Percentiles rank a stretch among this genome's conserved stretches.
phyloP scores from a whole-genome alignment of 352 stramenopile species.

The Phytophthora palmivora region DNA sequence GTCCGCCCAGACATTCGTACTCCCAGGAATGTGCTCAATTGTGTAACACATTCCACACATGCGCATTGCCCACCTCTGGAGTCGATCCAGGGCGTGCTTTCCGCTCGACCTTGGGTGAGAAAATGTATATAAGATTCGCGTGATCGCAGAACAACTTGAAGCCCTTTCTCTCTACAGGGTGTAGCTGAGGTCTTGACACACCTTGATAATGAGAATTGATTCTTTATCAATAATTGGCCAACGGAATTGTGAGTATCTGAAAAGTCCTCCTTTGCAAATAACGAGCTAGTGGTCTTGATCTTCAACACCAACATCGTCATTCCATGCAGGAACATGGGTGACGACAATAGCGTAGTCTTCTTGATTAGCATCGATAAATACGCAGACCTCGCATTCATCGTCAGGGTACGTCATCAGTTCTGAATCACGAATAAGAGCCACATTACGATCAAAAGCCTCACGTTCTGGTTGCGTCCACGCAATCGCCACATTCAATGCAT shows the following conservation, averaged over 20 bases:
- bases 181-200: conserved; percentile 16
- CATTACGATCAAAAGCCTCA: too few relatives aligned
- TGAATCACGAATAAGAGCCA: too few relatives aligned
- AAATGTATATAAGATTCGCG: conserved; percentile 30
- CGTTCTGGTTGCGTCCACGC: neutral
- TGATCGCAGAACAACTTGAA: conserved; percentile 38
- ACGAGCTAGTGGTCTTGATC: conserved; percentile 20
- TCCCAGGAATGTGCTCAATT: conserved; percentile 22
- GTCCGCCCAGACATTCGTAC: conserved; percentile 13
- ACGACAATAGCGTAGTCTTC: neutral
- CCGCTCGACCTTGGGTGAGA: conserved; percentile 26
- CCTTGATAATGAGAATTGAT: conserved; percentile 20
- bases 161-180: conserved; percentile 16
- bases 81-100: conserved; percentile 21
- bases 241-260: neutral
- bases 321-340: neutral
- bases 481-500: conserved; percentile 12
- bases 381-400: conserved; percentile 1
- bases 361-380: conserved; percentile 8
- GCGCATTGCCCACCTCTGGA: conserved; percentile 17
- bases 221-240: conserved; percentile 37
- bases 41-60: conserved; percentile 20
- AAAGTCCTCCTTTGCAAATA: conserved; percentile 15
- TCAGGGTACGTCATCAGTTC: conserved; percentile 11
- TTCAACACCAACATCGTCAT: neutral